Conservation (phyloP, 2,329 filamentous ascomycete genomes). For the Apiospora hydei region DNA sequence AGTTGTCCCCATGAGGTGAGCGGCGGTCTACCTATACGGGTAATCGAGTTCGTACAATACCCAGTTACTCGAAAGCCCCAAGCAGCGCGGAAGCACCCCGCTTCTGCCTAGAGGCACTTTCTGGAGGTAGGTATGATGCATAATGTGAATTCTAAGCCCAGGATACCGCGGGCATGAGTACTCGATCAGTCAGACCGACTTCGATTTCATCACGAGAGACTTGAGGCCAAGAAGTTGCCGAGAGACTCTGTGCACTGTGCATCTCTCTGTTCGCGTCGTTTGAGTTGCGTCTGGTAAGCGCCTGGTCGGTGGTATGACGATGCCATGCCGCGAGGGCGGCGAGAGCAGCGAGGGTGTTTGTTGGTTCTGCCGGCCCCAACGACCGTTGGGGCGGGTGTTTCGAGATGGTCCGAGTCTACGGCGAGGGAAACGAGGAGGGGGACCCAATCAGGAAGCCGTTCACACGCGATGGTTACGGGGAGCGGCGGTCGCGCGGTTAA, state of each 20-base stretch:
- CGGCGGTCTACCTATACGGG: not conserved
- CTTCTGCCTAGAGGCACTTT: not conserved
- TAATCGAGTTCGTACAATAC: not conserved
- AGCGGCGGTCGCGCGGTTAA: conserved; percentile 6
- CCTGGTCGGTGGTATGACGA: conserved; percentile 2
- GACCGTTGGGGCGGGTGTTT: conserved; percentile 18
- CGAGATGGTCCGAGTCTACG: not conserved
- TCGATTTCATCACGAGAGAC: not conserved
- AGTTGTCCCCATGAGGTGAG: not conserved
- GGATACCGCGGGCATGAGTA: not conserved
- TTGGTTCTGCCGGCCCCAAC: not conserved
- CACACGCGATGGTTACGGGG: conserved; percentile 11
- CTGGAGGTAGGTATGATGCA: not conserved
- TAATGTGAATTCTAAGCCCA: not conserved
- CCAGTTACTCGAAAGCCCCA: not conserved
- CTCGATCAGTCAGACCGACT: conserved; percentile 8
- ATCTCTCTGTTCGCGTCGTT: not conserved
- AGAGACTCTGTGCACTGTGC: conserved; percentile 1
- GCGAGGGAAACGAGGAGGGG: not conserved
- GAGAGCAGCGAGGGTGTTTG: not conserved
- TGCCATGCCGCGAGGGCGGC: not conserved
- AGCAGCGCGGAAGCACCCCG: not conserved
- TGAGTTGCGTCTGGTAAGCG: conserved; percentile 10
- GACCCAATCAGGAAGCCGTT: conserved; percentile 14
- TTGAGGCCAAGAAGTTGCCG: not conserved